phyloP scores from a whole-genome alignment of 176 grass and related monocot genomes.

The Phoenix dactylifera region DNA sequence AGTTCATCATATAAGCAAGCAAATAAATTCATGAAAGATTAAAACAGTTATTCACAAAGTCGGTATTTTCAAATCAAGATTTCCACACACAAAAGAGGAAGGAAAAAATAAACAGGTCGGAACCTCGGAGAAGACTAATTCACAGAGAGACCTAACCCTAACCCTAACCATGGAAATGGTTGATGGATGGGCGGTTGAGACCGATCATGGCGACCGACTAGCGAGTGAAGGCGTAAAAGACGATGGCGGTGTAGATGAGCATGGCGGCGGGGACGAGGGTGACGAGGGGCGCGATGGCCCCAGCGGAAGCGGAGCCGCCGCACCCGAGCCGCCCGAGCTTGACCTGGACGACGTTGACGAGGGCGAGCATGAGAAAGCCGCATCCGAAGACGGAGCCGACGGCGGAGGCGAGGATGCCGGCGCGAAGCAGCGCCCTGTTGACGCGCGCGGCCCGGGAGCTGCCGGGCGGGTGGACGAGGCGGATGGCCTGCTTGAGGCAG shows the following conservation, averaged over 20 bases:
- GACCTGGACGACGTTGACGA: constrained; percentile 84
- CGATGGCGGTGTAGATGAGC: constrained; percentile 63
- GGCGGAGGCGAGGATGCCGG: constrained; percentile 55
- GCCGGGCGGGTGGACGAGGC: constrained; percentile 20
- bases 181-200: no score
- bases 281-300: constrained; percentile 57
- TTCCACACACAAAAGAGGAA: no score
- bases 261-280: constrained; percentile 64
- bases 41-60: no score
- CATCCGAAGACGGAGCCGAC: constrained; percentile 52
- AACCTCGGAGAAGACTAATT: no score
- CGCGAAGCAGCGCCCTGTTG: constrained; percentile 57
- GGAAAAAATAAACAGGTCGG: no score
- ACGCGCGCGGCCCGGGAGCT: constrained; percentile 25
- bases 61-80: no score
- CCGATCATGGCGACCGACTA: background rate
- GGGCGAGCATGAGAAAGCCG: constrained; percentile 74
- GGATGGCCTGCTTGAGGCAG: constrained; percentile 95
- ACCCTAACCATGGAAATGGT: no score
- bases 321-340: constrained; percentile 69
- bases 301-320: constrained; percentile 31
- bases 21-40: no score
- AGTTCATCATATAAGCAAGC: no score
- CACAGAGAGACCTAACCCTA: no score
- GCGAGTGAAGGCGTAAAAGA: constrained; percentile 66